phyloP scores from a whole-genome alignment of 2,329 filamentous ascomycete species.

The Diaporthe ampelina region DNA sequence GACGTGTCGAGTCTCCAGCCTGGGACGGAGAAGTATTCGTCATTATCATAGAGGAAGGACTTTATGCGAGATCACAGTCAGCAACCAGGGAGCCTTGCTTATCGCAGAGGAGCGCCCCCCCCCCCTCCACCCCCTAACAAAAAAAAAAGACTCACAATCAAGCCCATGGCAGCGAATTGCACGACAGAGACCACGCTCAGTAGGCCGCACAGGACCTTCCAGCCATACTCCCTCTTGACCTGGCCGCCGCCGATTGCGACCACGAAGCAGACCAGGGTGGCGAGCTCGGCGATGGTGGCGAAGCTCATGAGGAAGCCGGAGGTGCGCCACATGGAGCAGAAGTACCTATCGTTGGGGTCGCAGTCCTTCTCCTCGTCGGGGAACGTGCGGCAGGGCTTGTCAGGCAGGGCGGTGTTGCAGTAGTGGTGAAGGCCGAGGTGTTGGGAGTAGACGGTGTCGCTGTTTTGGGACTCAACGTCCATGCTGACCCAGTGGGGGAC shows the following conservation, averaged over 20 bases:
- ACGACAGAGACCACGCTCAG: constrained; percentile 75
- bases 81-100: not conserved
- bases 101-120: too few species aligned
- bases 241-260: constrained; percentile 85
- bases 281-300: constrained; percentile 84
- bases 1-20: constrained; percentile 87
- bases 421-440: constrained; percentile 84
- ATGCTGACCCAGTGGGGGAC: constrained; percentile 81
- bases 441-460: constrained; percentile 64
- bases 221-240: constrained; percentile 83
- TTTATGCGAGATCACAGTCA: constrained; percentile 53
- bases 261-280: constrained; percentile 82
- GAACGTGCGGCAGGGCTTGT: constrained; percentile 71
- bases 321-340: constrained; percentile 93
- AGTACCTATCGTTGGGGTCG: constrained; percentile 75
- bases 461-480: constrained; percentile 62
- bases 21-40: constrained; percentile 82
- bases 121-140: too few species aligned
- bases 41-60: constrained; percentile 87
- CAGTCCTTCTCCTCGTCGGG: constrained; percentile 76
- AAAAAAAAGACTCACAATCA: constrained; percentile 76
- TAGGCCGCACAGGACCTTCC: constrained; percentile 80
- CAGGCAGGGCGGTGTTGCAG: constrained; percentile 77
- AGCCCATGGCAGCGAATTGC: constrained; percentile 82
- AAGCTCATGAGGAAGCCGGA: constrained; percentile 89